phyloP scores from a whole-genome alignment of 2,329 filamentous ascomycete species.

The Myriangium duriaei region DNA sequence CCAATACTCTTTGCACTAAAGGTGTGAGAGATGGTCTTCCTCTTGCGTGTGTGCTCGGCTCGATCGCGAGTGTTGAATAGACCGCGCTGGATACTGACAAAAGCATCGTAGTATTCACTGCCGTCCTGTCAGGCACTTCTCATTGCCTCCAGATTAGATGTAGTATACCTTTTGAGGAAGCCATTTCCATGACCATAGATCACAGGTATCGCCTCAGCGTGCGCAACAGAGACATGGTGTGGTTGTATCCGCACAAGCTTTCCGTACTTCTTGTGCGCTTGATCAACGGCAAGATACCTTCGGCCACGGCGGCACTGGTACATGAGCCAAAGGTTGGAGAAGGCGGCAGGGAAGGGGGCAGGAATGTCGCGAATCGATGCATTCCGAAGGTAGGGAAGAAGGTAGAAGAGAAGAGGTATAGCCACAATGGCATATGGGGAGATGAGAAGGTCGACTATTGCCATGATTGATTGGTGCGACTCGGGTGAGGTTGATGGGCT shows the following conservation, averaged over 20 bases:
- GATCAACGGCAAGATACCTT: slow-evolving; percentile 47
- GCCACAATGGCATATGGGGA: slow-evolving; percentile 37
- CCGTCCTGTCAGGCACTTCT: neutral
- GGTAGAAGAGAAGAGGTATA: slow-evolving; percentile 41
- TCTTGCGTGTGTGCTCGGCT: slow-evolving; percentile 71
- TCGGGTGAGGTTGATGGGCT: no score
- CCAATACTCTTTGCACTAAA: slow-evolving; percentile 70
- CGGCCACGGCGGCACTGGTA: slow-evolving; percentile 48
- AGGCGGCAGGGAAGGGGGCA: slow-evolving; percentile 50
- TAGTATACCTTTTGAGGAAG: slow-evolving; percentile 36
- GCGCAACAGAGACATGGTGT: slow-evolving; percentile 69
- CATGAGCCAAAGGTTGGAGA: slow-evolving; percentile 73
- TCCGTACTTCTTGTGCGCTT: slow-evolving; percentile 62
- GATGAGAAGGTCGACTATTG: slow-evolving; percentile 28
- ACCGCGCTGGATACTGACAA: slow-evolving; percentile 73
- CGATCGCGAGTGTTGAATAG: slow-evolving; percentile 84
- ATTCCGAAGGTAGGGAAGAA: slow-evolving; percentile 49
- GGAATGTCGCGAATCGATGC: slow-evolving; percentile 44
- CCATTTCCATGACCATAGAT: slow-evolving; percentile 57
- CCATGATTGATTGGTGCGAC: slow-evolving; percentile 16
- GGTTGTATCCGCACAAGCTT: slow-evolving; percentile 75
- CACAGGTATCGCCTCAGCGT: slow-evolving; percentile 60
- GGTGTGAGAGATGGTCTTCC: slow-evolving; percentile 77
- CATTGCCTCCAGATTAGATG: no score
- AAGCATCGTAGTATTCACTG: slow-evolving; percentile 81